These are phyloP conservation scores for Aspergillus fischeri DNA, from an alignment of 2,329 filamentous ascomycete genomes.

Conservation along the genomic window DNA sequence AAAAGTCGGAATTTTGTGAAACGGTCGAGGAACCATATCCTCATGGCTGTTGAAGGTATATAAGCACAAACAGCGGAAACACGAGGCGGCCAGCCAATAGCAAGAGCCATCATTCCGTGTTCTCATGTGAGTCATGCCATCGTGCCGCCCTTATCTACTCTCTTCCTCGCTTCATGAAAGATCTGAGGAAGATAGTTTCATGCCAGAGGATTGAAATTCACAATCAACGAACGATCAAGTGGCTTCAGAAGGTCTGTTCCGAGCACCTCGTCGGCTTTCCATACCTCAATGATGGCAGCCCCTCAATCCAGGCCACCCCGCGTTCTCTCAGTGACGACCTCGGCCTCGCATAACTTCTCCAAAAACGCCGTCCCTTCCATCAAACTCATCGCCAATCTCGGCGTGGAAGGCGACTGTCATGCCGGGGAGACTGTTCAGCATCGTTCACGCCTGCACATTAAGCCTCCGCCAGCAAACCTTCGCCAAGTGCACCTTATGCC, in stretches of 20 bases:
- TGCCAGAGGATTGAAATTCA: too few relatives aligned
- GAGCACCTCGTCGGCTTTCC: too few relatives aligned
- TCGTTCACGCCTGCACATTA: conserved; percentile 3
- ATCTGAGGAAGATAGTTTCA: too few relatives aligned
- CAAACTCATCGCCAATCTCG: conserved; percentile 4
- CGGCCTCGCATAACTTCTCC: conserved; percentile 4
- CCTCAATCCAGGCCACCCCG: neutral
- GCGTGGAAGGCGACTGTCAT: conserved; percentile 12
- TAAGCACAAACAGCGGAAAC: too few relatives aligned
- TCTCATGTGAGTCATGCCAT: neutral
- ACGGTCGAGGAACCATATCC: too few relatives aligned
- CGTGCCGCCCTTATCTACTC: neutral
- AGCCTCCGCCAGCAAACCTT: conserved; percentile 6
- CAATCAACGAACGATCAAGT: too few relatives aligned
- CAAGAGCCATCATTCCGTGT: neutral
- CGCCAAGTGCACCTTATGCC: conserved; percentile 12
- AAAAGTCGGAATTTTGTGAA: too few relatives aligned
- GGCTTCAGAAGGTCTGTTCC: too few relatives aligned
- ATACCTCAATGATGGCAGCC: neutral
- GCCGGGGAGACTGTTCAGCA: conserved; percentile 10
- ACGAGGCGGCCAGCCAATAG: too few relatives aligned
- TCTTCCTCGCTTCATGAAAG: too few relatives aligned
- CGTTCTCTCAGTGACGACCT: conserved; percentile 6
- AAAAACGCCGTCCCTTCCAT: conserved; percentile 3
- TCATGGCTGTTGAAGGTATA: too few relatives aligned